These are phyloP conservation scores for Aspergillus nidulans DNA, from an alignment of 495 filamentous ascomycete genomes.

Conservation along the genomic window DNA sequence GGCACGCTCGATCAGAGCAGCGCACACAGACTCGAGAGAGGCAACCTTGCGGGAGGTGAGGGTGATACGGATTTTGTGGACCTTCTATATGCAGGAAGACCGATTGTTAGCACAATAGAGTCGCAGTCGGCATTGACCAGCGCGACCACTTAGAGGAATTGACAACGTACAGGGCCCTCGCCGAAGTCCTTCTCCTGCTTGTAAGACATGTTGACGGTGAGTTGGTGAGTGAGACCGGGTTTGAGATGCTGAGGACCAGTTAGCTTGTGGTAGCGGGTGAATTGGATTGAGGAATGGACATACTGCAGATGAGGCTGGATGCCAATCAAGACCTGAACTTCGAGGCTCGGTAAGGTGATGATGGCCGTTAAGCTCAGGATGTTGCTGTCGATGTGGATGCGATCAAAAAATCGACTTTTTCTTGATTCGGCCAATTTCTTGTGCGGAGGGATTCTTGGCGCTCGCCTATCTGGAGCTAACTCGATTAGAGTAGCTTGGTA, in stretches of 20 bases:
- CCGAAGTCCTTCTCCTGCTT: constrained; percentile 94
- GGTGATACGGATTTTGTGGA: constrained; percentile 98
- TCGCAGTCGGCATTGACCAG: background rate
- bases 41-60: constrained; percentile 88
- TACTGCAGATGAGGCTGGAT: constrained; percentile 29
- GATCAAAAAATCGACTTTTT: constrained; percentile 12
- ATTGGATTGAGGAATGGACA: constrained; percentile 1
- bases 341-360: constrained; percentile 79
- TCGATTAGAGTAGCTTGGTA: background rate
- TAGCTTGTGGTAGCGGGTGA: constrained; percentile 1
- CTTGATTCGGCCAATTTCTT: constrained; percentile 16
- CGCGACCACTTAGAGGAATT: background rate
- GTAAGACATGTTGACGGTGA: constrained; percentile 76
- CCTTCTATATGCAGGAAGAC: constrained; percentile 56
- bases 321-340: constrained; percentile 60
- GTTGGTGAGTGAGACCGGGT: constrained; percentile 24
- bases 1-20: constrained; percentile 96
- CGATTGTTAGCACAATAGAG: background rate
- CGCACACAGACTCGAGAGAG: constrained; percentile 96
- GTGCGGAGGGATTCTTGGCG: constrained; percentile 42
- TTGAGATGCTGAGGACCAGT: constrained; percentile 19
- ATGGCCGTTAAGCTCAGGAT: constrained; percentile 46
- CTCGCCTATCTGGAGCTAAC: constrained; percentile 39
- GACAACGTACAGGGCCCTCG: constrained; percentile 66
- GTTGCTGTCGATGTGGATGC: constrained; percentile 7